Conservation (phyloP, 768 basidiomycete genomes). For the Termitomyces bulborhizus region DNA sequence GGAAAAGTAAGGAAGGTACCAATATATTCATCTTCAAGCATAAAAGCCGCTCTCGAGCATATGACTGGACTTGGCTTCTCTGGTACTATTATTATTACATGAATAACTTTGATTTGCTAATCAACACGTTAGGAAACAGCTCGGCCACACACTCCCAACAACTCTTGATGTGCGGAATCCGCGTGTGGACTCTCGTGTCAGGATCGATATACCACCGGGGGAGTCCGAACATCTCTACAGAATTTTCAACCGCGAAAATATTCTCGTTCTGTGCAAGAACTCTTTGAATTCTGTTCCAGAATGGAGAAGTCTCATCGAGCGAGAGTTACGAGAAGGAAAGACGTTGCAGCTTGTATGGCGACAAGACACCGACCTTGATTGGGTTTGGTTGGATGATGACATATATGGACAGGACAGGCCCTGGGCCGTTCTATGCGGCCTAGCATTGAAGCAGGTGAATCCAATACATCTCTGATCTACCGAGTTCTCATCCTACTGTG, state of each 20-base stretch:
- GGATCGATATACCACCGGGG: slow-evolving; percentile 57
- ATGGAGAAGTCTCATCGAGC: slow-evolving; percentile 57
- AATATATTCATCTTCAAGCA: slow-evolving; percentile 85
- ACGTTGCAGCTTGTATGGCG: slow-evolving; percentile 77
- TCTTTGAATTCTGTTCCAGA: slow-evolving; percentile 50
- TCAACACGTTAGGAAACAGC: slow-evolving; percentile 45
- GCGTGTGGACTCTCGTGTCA: slow-evolving; percentile 56
- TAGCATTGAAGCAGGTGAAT: slow-evolving; percentile 67
- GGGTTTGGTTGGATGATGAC: slow-evolving; percentile 76
- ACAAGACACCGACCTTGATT: slow-evolving; percentile 67
- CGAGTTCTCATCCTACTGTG: not conserved
- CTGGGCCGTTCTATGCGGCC: slow-evolving; percentile 72
- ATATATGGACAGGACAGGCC: slow-evolving; percentile 52
- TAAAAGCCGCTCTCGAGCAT: slow-evolving; percentile 69
- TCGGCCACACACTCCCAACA: slow-evolving; percentile 68
- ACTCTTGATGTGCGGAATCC: slow-evolving; percentile 70
- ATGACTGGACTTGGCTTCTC: slow-evolving; percentile 88
- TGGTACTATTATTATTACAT: slow-evolving; percentile 39
- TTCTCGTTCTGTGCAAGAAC: slow-evolving; percentile 57
- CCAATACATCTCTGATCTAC: not conserved
- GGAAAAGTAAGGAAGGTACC: slow-evolving; percentile 54
- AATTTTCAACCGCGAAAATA: slow-evolving; percentile 53
- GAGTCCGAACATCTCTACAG: slow-evolving; percentile 35
- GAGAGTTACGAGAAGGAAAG: slow-evolving; percentile 47
- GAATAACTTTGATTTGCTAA: not conserved